Percentiles rank a stretch among this genome's conserved stretches.
These are phyloP conservation scores for Xylaria sp. DNA, from an alignment of 2,329 filamentous ascomycete genomes.

Conservation along the genomic window DNA sequence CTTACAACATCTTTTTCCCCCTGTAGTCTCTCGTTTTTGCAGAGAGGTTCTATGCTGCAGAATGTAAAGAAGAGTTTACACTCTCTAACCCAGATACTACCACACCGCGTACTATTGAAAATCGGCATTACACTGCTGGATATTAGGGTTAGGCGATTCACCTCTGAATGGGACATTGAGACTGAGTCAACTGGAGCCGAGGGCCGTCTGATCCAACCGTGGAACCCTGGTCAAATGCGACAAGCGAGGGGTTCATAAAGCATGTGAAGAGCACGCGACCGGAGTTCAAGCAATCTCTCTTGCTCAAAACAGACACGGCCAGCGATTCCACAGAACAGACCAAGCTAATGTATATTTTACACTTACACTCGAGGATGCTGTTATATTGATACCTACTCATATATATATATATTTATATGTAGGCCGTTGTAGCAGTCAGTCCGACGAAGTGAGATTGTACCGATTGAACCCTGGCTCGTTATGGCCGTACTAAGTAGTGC, in stretches of 20 bases:
- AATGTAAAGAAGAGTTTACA: neutral
- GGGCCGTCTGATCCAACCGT: slow-evolving; percentile 12
- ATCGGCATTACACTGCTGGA: neutral
- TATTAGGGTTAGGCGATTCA: slow-evolving; percentile 13
- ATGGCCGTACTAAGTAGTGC: no score
- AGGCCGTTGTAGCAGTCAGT: neutral
- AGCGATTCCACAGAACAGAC: neutral
- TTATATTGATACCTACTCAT: neutral
- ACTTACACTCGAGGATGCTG: no score
- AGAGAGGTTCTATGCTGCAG: no score
- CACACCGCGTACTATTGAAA: neutral
- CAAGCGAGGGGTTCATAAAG: neutral
- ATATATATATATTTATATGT: no score
- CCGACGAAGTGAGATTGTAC: neutral
- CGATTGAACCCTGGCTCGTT: neutral
- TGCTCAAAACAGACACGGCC: neutral
- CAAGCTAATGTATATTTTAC: no score
- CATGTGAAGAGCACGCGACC: slow-evolving; percentile 17
- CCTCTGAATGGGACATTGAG: slow-evolving; percentile 8
- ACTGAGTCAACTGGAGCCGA: slow-evolving; percentile 3
- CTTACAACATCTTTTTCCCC: no score
- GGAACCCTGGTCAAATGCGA: slow-evolving; percentile 11
- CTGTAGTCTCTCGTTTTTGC: no score
- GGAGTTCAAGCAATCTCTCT: neutral
- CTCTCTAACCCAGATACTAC: neutral